Evolutionary conservation across 495 filamentous ascomycete species (phyloP).

Genomic region (Paragyromitra xinjiangensis): DNA sequence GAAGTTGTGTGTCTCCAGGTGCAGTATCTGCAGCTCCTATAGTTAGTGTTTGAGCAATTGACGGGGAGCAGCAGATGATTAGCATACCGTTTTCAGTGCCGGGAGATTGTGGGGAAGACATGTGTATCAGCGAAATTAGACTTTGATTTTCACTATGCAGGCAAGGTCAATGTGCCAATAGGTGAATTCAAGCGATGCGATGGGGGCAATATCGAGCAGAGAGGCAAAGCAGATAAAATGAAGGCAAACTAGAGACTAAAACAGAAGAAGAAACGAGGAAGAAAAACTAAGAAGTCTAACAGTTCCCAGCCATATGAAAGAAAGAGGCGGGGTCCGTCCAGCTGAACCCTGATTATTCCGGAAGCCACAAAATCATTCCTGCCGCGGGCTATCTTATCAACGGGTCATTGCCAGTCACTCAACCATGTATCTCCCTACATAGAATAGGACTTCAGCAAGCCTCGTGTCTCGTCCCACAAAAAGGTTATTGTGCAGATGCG

Average conservation of each 20-base stretch:
- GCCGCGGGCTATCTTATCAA: neutral
- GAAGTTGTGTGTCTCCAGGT: slow-evolving; percentile 22
- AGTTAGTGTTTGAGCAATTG: slow-evolving; percentile 9
- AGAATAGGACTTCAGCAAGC: neutral
- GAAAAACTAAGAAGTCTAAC: no score
- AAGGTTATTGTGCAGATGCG: neutral
- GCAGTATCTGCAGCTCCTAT: neutral
- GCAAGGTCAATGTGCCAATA: neutral
- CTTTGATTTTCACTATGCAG: neutral
- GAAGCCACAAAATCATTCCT: neutral
- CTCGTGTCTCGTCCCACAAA: neutral
- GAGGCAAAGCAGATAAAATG: neutral
- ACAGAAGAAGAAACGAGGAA: slow-evolving; percentile 1
- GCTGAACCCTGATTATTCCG: slow-evolving; percentile 14
- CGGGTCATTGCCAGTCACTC: neutral
- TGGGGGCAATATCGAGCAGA: neutral
- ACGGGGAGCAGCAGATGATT: slow-evolving; percentile 17
- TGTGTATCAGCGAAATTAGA: neutral
- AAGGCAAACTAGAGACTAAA: slow-evolving; percentile 10
- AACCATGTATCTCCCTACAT: neutral
- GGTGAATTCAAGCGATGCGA: slow-evolving; percentile 7
- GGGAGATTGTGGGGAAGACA: slow-evolving; percentile 35
- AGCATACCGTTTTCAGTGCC: slow-evolving; percentile 20
- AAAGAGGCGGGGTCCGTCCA: slow-evolving; percentile 9
- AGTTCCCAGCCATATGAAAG: neutral